Base-by-base conservation (phyloP, 2,329 filamentous ascomycete genomes). In the Ophiostoma sp. region DNA sequence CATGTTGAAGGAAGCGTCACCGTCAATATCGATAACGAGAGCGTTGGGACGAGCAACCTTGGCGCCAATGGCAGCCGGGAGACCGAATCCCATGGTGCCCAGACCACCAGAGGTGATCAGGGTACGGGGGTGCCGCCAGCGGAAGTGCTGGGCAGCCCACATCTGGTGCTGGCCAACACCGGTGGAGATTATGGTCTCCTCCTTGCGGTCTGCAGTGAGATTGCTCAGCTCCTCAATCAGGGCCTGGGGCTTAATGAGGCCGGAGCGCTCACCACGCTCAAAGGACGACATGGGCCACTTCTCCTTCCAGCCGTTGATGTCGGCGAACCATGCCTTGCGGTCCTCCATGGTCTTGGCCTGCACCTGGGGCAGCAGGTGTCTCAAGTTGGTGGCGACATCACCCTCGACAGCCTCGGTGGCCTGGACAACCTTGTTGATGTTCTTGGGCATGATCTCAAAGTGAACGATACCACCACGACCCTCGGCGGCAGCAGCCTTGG, bases 341-440 rank as follows among this genome's bases (percentile, higher is more conserved):
- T 92, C 87, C 0, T 79, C 79, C 81, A 88, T 87, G 1, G 86
- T 79, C 73, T 86, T 87, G 33, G 83, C 74, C 69, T 92, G 80
- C 31, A 97, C 81, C 69, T 87, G 83, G 13, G 94, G 94, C 48
- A 98, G 76, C 68, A 98, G 88, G 39, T 86, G 81, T 68, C 84
- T 84, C 44, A 98, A 83, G 80, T 96, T 98, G 23, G 89, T 82
- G 2, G 89, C 89, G 39, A 97, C 92, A 77, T 98, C 94, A 71
- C 95, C 95, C 81, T 97, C 94, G 23, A 98, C 90, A 65, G 95
- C 94, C 82, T 97, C 93, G 60, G 92, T 97, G 8, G 94, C 94
- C 81, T 98, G 93, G 17, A 99, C 91, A 60, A 98, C 94, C 86
- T 98, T 99, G 88, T 98, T 98, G 83, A 98, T 98, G 84, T 99